Evolutionary conservation across 192 early-diverging fungal species (phyloP), one percentile per base, ranked within the genome.

Genomic region (Entomortierella beljakovae): DNA sequence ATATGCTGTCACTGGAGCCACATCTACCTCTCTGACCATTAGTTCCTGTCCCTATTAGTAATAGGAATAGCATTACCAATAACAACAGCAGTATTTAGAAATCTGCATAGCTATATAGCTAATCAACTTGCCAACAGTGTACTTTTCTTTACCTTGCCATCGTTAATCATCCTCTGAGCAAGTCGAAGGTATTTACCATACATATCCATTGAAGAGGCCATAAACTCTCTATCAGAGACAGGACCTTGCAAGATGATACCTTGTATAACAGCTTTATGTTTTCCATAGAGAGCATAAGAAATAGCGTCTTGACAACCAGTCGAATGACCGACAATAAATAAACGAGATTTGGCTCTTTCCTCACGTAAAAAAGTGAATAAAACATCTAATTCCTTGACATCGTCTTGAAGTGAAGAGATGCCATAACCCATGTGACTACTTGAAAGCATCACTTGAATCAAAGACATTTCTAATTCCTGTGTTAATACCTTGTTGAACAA

Each of bases 391-490:
- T 83, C 84, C 28, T 64, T 40, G 11, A 58, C 65, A 59, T 83
- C 84, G 9, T 81, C 61, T 43, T 69, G 60, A 15, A 85, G 49
- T 11, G 65, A 73, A 0, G 70, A 65, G 10, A 49, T 70, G 2
- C 84, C 84, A 40, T 85, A 85, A 13, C 84, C 84, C 70, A 58
- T 61, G 48, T 74, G 67, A n/a, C 79, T 81, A 40, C 80, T 82
- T 6, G 84, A 61, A 20, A 83, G 50, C 65, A 79, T 73, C 52
- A 85, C 80, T 46, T 85, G 84, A 34, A 80, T 70, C n/a, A 85
- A 46, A 0, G 82, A 85, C 16, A 64, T 61, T 1, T 52, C 67
- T 7, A 64, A 33, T 13, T 66, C 32, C 1, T 73, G 48, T 6
- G 57, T 54, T 22, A 85, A 29, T 7, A 57, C 33, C 18, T 72